Conservation (phyloP, 116 monocot species). For the Zostera marina region DNA sequence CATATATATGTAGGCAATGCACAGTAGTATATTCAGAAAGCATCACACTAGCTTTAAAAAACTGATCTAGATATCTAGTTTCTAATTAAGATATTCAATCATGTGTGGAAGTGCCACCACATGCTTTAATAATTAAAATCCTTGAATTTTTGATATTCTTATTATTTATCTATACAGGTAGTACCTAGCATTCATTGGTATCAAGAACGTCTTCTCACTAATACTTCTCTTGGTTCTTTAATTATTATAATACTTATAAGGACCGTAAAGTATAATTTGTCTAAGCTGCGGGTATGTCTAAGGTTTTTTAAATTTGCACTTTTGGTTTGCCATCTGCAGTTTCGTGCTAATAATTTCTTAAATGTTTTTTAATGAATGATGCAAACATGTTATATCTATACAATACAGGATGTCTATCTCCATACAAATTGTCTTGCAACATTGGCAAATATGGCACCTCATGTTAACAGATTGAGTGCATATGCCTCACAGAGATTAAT, state of each 20-base stretch:
- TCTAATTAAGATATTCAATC: no score
- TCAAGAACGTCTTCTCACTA: conserved; percentile 77
- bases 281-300: conserved; percentile 60
- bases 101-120: no score
- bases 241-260: conserved; percentile 92
- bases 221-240: conserved; percentile 89
- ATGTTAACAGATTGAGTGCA: conserved; percentile 77
- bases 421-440: conserved; percentile 96
- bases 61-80: no score
- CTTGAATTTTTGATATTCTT: neutral
- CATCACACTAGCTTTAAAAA: no score
- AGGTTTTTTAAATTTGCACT: neutral
- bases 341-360: neutral
- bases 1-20: neutral
- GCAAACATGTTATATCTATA: conserved; percentile 1
- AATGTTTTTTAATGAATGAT: neutral
- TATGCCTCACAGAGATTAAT: conserved; percentile 98
- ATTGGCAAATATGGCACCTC: conserved; percentile 96
- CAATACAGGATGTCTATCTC: conserved; percentile 86
- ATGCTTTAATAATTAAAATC: conserved; percentile 1
- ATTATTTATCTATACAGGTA: conserved; percentile 11
- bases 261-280: conserved; percentile 90
- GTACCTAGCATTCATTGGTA: conserved; percentile 73
- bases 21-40: no score
- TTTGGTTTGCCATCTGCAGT: neutral